phyloP scores from a whole-genome alignment of 2,329 filamentous ascomycete species.

The Zalaria obscura region DNA sequence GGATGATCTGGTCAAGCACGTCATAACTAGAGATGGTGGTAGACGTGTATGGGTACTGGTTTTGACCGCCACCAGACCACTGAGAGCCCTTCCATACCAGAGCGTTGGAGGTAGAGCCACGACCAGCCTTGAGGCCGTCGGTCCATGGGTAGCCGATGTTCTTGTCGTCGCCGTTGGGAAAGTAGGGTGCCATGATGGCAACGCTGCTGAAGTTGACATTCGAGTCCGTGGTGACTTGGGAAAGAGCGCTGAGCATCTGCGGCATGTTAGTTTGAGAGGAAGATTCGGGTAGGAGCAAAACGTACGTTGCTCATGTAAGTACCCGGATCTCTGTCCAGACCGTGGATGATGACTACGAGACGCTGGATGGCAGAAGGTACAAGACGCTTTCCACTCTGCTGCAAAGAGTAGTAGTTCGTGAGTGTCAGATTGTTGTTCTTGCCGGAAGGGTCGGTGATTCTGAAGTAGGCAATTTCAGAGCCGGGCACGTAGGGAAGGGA shows the following conservation, averaged over 20 bases:
- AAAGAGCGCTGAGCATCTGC: slow-evolving; percentile 17
- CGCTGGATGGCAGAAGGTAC: slow-evolving; percentile 13
- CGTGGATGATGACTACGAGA: slow-evolving; percentile 22
- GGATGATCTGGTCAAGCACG: slow-evolving; percentile 20
- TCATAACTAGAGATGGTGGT: slow-evolving; percentile 17
- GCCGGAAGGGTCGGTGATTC: slow-evolving; percentile 14
- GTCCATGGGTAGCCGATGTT: slow-evolving; percentile 19
- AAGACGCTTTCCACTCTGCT: slow-evolving; percentile 13
- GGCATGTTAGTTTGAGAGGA: neutral
- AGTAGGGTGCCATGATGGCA: slow-evolving; percentile 19
- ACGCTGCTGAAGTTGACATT: slow-evolving; percentile 17
- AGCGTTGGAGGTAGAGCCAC: slow-evolving; percentile 17
- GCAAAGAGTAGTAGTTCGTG: slow-evolving; percentile 19
- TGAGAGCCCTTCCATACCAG: slow-evolving; percentile 21
- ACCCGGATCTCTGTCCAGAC: slow-evolving; percentile 17
- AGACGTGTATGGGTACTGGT: slow-evolving; percentile 18
- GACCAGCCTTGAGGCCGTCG: slow-evolving; percentile 8
- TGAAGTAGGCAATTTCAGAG: slow-evolving; percentile 19
- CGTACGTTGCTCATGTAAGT: slow-evolving; percentile 15
- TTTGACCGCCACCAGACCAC: slow-evolving; percentile 20
- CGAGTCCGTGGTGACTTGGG: slow-evolving; percentile 11
- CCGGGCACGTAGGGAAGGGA: slow-evolving; percentile 17
- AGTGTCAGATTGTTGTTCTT: slow-evolving; percentile 15
- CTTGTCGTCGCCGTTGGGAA: slow-evolving; percentile 23
- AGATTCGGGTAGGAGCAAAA: neutral